Conservation (phyloP, 768 basidiomycete genomes). For the Leccinum arenicola region DNA sequence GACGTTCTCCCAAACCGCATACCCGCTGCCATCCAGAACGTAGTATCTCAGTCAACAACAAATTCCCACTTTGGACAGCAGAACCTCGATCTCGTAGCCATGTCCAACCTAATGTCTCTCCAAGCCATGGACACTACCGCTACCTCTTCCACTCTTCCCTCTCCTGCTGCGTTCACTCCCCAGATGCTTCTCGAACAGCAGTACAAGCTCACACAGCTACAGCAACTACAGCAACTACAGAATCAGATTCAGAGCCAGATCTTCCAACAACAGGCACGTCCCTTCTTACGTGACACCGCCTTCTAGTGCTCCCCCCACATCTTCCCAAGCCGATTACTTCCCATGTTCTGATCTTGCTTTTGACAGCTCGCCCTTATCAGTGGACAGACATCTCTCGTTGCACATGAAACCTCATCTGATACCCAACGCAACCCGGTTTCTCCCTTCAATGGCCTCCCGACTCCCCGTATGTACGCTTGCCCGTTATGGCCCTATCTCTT, state of each 20-base stretch:
- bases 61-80: conserved; percentile 20
- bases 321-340: conserved; percentile 5
- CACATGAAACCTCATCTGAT: conserved; percentile 36
- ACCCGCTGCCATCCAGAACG: conserved; percentile 1
- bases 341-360: conserved; percentile 11
- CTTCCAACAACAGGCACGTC: conserved; percentile 82
- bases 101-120: conserved; percentile 50
- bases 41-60: conserved; percentile 9
- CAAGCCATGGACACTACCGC: conserved; percentile 37
- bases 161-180: conserved; percentile 33
- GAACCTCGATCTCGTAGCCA: conserved; percentile 47
- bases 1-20: conserved; percentile 7
- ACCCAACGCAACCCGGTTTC: conserved; percentile 33
- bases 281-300: background rate
- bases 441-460: conserved; percentile 56
- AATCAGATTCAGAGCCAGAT: conserved; percentile 86
- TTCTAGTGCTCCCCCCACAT: background rate
- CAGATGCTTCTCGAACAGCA: conserved; percentile 70
- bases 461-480: conserved; percentile 51
- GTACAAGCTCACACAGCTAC: conserved; percentile 73
- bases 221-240: conserved; percentile 74
- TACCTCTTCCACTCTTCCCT: conserved; percentile 5
- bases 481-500: conserved; percentile 10
- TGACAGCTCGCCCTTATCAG: conserved; percentile 68
- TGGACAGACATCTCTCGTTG: conserved; percentile 36